Evolutionary conservation across 768 basidiomycete species (phyloP).

Genomic region (Mycena indigotica): DNA sequence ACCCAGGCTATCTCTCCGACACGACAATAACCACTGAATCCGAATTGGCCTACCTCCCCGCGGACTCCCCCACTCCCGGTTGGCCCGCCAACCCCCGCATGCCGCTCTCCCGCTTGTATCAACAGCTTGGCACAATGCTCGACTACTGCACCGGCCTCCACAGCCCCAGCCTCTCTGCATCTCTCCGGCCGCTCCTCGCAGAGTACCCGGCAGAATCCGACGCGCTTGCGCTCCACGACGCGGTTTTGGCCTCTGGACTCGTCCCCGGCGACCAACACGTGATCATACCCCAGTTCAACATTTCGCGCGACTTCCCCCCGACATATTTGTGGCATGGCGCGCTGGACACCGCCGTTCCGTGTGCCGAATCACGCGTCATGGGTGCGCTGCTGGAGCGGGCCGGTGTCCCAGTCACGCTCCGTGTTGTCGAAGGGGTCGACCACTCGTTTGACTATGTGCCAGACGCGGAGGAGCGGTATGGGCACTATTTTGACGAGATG

Average conservation of each 20-base stretch:
- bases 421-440: slow-evolving; percentile 45
- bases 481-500: slow-evolving; percentile 38
- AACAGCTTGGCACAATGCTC: slow-evolving; percentile 58
- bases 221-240: slow-evolving; percentile 12
- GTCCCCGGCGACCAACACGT: slow-evolving; percentile 38
- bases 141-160: slow-evolving; percentile 61
- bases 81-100: slow-evolving; percentile 66
- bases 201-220: neutral
- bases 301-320: slow-evolving; percentile 46
- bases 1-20: slow-evolving; percentile 36
- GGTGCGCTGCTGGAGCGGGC: slow-evolving; percentile 34
- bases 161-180: slow-evolving; percentile 48
- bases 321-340: slow-evolving; percentile 54
- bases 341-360: slow-evolving; percentile 47
- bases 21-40: slow-evolving; percentile 41
- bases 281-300: slow-evolving; percentile 53
- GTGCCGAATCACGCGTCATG: slow-evolving; percentile 44
- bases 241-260: slow-evolving; percentile 9
- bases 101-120: slow-evolving; percentile 56
- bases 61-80: slow-evolving; percentile 50
- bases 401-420: slow-evolving; percentile 38
- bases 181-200: slow-evolving; percentile 36
- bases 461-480: slow-evolving; percentile 43
- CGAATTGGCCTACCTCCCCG: slow-evolving; percentile 47
- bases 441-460: slow-evolving; percentile 60